Conservation (phyloP, 2,329 filamentous ascomycete genomes). For the Pseudocercospora fuligena region DNA sequence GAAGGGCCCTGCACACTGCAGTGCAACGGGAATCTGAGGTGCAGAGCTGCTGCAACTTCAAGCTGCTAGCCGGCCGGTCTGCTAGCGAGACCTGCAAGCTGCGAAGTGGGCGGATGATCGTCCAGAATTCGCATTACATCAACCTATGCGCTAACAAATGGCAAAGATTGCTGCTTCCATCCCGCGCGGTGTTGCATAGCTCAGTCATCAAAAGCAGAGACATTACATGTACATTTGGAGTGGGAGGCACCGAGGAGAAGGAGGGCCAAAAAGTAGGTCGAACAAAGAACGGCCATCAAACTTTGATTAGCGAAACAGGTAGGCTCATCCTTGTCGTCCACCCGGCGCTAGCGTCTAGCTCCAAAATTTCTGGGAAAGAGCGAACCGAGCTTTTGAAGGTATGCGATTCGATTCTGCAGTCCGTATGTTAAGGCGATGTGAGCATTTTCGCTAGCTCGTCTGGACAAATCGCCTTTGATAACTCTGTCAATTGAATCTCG, state of each 20-base stretch:
- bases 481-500: neutral
- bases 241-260: neutral
- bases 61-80: slow-evolving; percentile 2
- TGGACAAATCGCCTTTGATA: neutral
- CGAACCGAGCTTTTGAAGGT: neutral
- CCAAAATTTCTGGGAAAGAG: slow-evolving; percentile 8
- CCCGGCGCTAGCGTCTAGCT: neutral
- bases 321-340: neutral
- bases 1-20: neutral
- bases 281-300: slow-evolving; percentile 6
- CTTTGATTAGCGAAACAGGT: neutral
- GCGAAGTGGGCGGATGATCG: neutral
- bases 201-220: neutral
- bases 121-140: neutral
- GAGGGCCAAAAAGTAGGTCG: neutral
- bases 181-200: neutral
- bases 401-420: neutral
- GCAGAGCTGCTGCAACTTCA: slow-evolving; percentile 4
- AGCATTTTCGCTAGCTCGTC: neutral
- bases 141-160: neutral
- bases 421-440: neutral
- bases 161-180: neutral
- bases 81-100: neutral
- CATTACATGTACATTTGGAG: neutral
- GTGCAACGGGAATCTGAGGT: slow-evolving; percentile 7